These are phyloP conservation scores for Heliamphora exappendiculata DNA, from an alignment of 148 eudicot species.

Conservation along the genomic window DNA sequence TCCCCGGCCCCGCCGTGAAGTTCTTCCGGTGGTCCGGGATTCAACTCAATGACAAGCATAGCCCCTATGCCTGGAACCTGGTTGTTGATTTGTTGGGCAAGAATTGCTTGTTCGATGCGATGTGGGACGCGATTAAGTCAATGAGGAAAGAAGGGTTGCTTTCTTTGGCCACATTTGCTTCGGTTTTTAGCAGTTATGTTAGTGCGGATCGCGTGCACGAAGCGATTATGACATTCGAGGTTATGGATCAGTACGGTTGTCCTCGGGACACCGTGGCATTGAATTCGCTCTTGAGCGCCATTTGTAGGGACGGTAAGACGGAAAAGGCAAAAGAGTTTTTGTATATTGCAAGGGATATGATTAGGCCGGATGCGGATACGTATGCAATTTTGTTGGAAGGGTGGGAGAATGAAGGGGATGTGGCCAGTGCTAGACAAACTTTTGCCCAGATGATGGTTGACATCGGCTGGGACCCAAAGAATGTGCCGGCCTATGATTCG, in stretches of 20 bases:
- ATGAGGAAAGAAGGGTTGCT: slow-evolving; percentile 56
- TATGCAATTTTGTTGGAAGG: slow-evolving; percentile 82
- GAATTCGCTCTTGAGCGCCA: slow-evolving; percentile 68
- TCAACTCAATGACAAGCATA: slow-evolving; percentile 39
- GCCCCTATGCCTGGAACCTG: slow-evolving; percentile 65
- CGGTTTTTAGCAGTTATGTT: slow-evolving; percentile 69
- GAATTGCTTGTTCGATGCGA: slow-evolving; percentile 63
- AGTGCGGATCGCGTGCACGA: slow-evolving; percentile 38
- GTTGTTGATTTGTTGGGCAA: slow-evolving; percentile 75
- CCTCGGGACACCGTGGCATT: slow-evolving; percentile 43
- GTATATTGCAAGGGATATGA: slow-evolving; percentile 25
- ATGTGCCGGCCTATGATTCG: slow-evolving; percentile 60
- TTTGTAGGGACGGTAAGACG: slow-evolving; percentile 55
- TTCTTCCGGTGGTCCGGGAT: slow-evolving; percentile 68
- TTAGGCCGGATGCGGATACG: slow-evolving; percentile 53
- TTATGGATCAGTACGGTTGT: slow-evolving; percentile 60
- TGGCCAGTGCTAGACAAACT: slow-evolving; percentile 36
- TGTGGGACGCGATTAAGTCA: slow-evolving; percentile 87
- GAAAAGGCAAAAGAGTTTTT: slow-evolving; percentile 42
- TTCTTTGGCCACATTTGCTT: slow-evolving; percentile 62
- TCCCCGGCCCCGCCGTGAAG: slow-evolving; percentile 55
- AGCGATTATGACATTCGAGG: slow-evolving; percentile 52
- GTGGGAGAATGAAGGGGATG: slow-evolving; percentile 65
- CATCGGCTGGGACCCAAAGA: slow-evolving; percentile 52
- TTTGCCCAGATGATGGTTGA: slow-evolving; percentile 59